Percentiles rank a stretch among this genome's conserved stretches.
Conservation (phyloP, 352 stramenopile genomes). For the Globisporangium uncinulatum region DNA sequence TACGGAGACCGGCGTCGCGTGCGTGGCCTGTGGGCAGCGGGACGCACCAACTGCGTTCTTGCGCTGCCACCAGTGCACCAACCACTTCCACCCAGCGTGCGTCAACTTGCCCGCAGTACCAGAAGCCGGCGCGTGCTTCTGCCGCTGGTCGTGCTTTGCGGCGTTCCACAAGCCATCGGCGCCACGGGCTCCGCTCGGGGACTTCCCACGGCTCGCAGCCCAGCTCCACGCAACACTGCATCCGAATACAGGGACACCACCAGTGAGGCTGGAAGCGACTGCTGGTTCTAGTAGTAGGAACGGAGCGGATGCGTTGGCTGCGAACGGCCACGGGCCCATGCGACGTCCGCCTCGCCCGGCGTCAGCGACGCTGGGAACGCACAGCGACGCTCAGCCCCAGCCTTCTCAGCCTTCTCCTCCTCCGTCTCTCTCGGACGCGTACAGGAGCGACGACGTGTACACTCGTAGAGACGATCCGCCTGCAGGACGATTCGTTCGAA, state of each 20-base stretch:
- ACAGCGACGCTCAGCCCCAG: too few species aligned
- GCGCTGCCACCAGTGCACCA: conserved; percentile 44
- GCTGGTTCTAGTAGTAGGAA: not conserved
- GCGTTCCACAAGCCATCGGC: conserved; percentile 24
- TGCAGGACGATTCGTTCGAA: not conserved
- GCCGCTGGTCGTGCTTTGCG: conserved; percentile 55
- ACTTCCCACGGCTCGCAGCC: conserved; percentile 38
- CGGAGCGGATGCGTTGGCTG: too few species aligned
- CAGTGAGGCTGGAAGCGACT: not conserved
- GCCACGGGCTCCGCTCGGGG: conserved; percentile 9
- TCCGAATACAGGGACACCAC: not conserved
- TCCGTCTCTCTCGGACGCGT: not conserved
- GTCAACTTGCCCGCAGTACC: conserved; percentile 55
- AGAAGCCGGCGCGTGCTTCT: conserved; percentile 56
- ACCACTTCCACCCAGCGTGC: conserved; percentile 58
- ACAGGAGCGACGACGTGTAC: not conserved
- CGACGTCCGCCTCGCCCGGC: not conserved
- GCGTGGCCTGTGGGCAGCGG: conserved; percentile 11
- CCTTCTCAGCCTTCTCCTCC: too few species aligned
- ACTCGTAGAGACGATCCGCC: not conserved
- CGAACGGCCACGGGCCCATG: not conserved
- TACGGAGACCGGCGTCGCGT: conserved; percentile 4
- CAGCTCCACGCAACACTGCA: conserved; percentile 39
- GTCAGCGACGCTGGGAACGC: not conserved
- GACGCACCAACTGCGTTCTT: conserved; percentile 25